These are phyloP conservation scores for Adenanthera pavonina DNA, from an alignment of 306 rosid species.

Conservation along the genomic window DNA sequence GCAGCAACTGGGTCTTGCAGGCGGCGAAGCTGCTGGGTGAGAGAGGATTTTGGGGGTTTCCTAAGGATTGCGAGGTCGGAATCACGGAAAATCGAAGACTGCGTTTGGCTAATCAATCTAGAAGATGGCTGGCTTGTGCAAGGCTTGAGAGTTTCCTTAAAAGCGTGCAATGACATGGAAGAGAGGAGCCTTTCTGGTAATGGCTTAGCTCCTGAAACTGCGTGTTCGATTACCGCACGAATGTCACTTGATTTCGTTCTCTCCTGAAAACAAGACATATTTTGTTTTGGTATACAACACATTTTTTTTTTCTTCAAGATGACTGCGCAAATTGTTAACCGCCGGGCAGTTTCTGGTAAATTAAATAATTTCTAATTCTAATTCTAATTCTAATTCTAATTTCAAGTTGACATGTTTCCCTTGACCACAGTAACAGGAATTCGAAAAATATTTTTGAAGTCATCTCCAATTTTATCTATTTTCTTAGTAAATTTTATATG, in stretches of 20 bases:
- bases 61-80: conserved; percentile 47
- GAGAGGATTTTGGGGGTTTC: conserved; percentile 83
- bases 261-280: background rate
- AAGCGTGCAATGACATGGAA: conserved; percentile 69
- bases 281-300: background rate
- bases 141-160: conserved; percentile 72
- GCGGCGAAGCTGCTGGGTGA: conserved; percentile 74
- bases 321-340: background rate
- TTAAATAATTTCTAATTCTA: too few species aligned
- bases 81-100: conserved; percentile 43
- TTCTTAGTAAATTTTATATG: too few species aligned
- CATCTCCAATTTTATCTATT: too few species aligned
- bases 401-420: too few species aligned
- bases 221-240: background rate
- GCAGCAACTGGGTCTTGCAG: conserved; percentile 53
- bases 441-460: too few species aligned
- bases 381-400: too few species aligned
- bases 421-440: too few species aligned
- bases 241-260: too few species aligned
- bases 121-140: conserved; percentile 54
- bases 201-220: background rate
- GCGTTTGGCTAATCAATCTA: conserved; percentile 37
- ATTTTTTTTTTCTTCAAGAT: background rate
- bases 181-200: background rate
- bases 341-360: background rate